Evolutionary conservation across 441 rosid species (phyloP).

Genomic region (Dalechampia spathulata): DNA sequence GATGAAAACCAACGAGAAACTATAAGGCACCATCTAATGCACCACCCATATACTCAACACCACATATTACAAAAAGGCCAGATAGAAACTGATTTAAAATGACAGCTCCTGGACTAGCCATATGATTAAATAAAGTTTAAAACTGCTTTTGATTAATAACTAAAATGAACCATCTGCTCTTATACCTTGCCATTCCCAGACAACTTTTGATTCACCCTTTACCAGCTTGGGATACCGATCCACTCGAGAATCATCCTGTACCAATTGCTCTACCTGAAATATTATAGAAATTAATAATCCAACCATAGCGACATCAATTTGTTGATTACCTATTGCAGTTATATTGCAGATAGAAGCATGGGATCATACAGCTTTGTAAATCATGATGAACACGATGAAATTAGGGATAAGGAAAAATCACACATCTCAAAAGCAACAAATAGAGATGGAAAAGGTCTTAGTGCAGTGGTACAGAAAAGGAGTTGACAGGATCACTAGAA

Average conservation of each 20-base stretch:
- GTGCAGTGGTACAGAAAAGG: neutral
- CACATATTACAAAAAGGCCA: neutral
- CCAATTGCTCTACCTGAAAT: constrained; percentile 72
- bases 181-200: constrained; percentile 98
- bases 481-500: neutral
- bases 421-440: neutral
- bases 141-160: neutral
- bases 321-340: neutral
- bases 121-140: neutral
- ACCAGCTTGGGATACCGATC: constrained; percentile 74
- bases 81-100: neutral
- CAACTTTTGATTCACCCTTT: constrained; percentile 89
- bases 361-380: neutral
- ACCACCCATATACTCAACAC: neutral
- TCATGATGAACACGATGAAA: neutral
- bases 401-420: neutral
- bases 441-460: neutral
- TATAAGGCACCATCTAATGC: neutral
- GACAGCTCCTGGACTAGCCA: neutral
- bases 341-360: neutral
- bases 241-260: constrained; percentile 84
- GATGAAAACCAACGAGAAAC: neutral
- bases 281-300: neutral
- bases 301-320: neutral
- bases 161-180: neutral